Evolutionary conservation across 2,329 filamentous ascomycete genomes (phyloP), one percentile per base, ranked within the genome.

Genomic region (Chrysoporthe cubensis): DNA sequence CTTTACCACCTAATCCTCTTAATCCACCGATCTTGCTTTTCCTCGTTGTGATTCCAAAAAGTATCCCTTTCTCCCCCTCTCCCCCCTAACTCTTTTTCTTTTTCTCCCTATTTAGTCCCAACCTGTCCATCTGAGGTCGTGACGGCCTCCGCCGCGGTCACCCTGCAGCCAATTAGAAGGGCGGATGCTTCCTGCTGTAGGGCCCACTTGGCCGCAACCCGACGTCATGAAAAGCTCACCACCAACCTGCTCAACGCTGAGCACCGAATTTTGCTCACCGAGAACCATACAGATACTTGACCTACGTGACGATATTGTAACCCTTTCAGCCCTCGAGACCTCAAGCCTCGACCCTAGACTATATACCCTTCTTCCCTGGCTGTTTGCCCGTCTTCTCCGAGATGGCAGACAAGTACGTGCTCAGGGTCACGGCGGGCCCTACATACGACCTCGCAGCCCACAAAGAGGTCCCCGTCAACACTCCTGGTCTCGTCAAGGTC

Each of bases 401-500:
- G 37, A 88, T 88, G 89, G 83, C 88, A 21, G 86, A 91, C 68
- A 90, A 92, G 72, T 97, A 96, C 78, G 85, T 92, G 62, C 85
- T 98, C 70, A 88, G 87, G 72, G 90, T 97, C 66, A 96, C 93
- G 0, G 93, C 93, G 1, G 95, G 95, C 2, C 84, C 91, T 1
- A 82, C 83, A 71, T 97, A 97, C 80, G 88, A 96, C 76, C 79
- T 84, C 44, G 79, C 83, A n/a, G 86, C 86, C n/a, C 94, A 97
- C 74, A 80, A 89, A 69, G 81, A 88, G 40, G 89, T 97, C 11
- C 85, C 87, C 3, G 91, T 97, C 76, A 98, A 97, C 80, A 84
- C 83, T 13, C 78, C 89, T 40, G 78, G 87, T 67, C 85, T 89
- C 0, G 76, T 91, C 1, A 81, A 80, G 34, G 88, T 97, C 73